A percentile compares a stretch with the other conserved stretches of the same genome.
Evolutionary conservation across 371 early-diverging fungal genomes (phyloP).

Genomic region (Furculomyces boomerangus): DNA sequence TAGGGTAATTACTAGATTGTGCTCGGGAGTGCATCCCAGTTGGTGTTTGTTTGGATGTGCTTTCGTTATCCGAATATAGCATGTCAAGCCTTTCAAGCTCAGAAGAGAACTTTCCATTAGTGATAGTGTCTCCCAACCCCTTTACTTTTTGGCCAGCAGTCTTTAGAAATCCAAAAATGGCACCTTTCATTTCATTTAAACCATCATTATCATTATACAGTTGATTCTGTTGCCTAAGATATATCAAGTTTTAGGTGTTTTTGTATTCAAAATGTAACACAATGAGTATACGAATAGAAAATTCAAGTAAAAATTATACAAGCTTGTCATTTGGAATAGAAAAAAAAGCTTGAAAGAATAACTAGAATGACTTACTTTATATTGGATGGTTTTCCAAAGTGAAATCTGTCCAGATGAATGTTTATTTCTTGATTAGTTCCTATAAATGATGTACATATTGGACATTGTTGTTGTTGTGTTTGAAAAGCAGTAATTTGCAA

Average conservation of each 20-base stretch:
- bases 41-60: background rate
- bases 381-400: too few species aligned
- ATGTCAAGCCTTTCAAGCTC: background rate
- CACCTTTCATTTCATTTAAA: background rate
- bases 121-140: conserved; percentile 1
- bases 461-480: background rate
- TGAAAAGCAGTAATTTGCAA: background rate
- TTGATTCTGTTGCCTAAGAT: background rate
- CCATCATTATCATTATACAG: background rate
- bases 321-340: background rate
- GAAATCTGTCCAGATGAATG: background rate
- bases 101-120: background rate
- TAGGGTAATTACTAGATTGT: background rate
- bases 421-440: background rate
- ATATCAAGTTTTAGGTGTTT: background rate
- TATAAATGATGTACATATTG: background rate
- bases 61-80: background rate
- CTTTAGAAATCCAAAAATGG: background rate
- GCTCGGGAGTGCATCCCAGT: background rate
- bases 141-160: conserved; percentile 1
- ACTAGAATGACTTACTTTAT: too few species aligned
- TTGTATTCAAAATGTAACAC: background rate
- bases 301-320: background rate
- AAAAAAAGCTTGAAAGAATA: too few species aligned
- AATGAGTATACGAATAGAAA: background rate